phyloP scores from a whole-genome alignment of 2,329 filamentous ascomycete species.

The Alternaria ethzedia region DNA sequence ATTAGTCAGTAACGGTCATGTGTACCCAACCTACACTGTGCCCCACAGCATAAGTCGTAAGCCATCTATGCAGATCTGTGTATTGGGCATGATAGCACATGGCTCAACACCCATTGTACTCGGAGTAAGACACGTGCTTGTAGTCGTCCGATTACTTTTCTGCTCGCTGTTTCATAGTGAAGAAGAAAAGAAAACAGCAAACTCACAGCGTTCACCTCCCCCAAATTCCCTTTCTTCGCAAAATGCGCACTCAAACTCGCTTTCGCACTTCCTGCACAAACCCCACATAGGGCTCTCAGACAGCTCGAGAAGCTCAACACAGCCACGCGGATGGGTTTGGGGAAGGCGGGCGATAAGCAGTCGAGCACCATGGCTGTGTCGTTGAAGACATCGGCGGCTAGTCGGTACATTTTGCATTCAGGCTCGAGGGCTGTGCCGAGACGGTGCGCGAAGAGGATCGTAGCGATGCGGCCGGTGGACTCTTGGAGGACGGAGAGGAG shows the following conservation, averaged over 20 bases:
- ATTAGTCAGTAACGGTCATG: background rate
- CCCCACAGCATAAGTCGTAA: background rate
- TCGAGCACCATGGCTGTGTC: slow-evolving; percentile 87
- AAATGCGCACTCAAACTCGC: slow-evolving; percentile 93
- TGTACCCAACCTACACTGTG: background rate
- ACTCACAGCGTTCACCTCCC: slow-evolving; percentile 83
- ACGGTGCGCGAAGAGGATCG: slow-evolving; percentile 83
- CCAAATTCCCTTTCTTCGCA: slow-evolving; percentile 83
- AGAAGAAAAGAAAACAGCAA: background rate
- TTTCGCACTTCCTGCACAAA: slow-evolving; percentile 88
- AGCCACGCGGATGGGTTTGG: slow-evolving; percentile 62
- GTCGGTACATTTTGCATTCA: slow-evolving; percentile 88
- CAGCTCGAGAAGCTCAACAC: slow-evolving; percentile 65
- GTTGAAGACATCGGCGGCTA: slow-evolving; percentile 87
- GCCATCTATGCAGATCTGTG: background rate
- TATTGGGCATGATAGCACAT: background rate
- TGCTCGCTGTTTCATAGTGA: background rate
- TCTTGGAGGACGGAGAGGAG: slow-evolving; percentile 85
- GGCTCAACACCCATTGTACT: background rate
- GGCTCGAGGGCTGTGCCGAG: slow-evolving; percentile 84
- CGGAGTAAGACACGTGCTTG: background rate
- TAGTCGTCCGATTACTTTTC: background rate
- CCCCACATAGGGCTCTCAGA: slow-evolving; percentile 77
- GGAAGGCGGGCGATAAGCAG: slow-evolving; percentile 76
- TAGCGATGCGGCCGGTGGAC: slow-evolving; percentile 79